Percentiles rank a stretch among this genome's conserved stretches.
phyloP scores from a whole-genome alignment of 257 asterid species.

The Solanum megistacrolobum region DNA sequence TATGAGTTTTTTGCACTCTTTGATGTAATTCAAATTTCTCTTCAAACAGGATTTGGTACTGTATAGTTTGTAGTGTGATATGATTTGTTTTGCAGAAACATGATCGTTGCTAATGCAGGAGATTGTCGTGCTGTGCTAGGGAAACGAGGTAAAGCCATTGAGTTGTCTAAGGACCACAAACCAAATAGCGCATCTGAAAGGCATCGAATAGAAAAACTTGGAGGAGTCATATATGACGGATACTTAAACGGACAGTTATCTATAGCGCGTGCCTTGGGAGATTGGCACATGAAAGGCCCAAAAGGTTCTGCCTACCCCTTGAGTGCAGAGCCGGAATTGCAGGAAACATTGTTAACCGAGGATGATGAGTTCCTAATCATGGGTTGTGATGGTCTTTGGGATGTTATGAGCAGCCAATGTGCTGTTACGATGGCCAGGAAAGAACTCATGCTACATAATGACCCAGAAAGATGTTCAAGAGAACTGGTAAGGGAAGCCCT shows the following conservation, averaged over 20 bases:
- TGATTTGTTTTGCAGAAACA: slow-evolving; percentile 34
- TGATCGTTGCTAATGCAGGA: slow-evolving; percentile 88
- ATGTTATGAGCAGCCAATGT: slow-evolving; percentile 89
- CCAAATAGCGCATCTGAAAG: slow-evolving; percentile 62
- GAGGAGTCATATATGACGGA: slow-evolving; percentile 83
- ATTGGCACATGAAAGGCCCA: slow-evolving; percentile 94
- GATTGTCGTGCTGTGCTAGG: slow-evolving; percentile 94
- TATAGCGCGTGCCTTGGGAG: slow-evolving; percentile 86
- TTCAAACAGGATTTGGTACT: background rate
- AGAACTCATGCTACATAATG: slow-evolving; percentile 80
- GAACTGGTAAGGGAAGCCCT: slow-evolving; percentile 81
- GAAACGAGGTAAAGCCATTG: slow-evolving; percentile 75
- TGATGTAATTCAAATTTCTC: background rate
- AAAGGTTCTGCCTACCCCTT: slow-evolving; percentile 69
- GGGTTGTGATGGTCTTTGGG: slow-evolving; percentile 96
- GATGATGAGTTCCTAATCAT: slow-evolving; percentile 87
- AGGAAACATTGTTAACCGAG: slow-evolving; percentile 51
- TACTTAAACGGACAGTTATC: slow-evolving; percentile 85
- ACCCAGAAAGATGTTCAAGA: slow-evolving; percentile 79
- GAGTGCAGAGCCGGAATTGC: slow-evolving; percentile 84
- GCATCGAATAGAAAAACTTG: slow-evolving; percentile 67
- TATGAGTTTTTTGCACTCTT: background rate
- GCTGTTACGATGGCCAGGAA: slow-evolving; percentile 84
- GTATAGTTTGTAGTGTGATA: background rate
- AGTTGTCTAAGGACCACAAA: slow-evolving; percentile 82